Conservation (phyloP, 768 basidiomycete genomes). For the Cystofilobasidium ferigula region DNA sequence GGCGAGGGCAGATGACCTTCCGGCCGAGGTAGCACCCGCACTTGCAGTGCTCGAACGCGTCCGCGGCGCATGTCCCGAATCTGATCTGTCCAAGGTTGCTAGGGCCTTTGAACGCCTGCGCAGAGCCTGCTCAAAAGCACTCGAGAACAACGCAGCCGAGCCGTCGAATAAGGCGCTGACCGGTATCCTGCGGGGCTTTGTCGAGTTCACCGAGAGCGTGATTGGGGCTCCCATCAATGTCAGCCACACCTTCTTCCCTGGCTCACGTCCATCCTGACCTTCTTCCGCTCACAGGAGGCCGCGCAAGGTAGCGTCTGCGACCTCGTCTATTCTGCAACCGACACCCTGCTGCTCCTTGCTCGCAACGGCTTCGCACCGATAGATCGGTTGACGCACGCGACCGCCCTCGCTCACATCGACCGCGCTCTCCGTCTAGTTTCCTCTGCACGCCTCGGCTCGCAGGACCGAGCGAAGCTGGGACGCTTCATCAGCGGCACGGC, state of each 20-base stretch:
- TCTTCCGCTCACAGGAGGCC: neutral
- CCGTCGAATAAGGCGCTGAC: neutral
- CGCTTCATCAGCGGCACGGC: constrained; percentile 33
- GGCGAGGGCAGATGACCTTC: neutral
- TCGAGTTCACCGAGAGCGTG: neutral
- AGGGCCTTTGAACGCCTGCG: neutral
- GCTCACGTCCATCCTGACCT: neutral
- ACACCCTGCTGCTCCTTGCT: neutral
- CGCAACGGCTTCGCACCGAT: neutral
- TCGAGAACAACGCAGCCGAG: neutral
- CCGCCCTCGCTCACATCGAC: neutral
- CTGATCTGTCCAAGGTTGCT: neutral
- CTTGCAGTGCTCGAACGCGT: neutral
- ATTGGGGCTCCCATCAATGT: neutral
- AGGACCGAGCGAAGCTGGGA: constrained; percentile 31
- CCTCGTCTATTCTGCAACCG: neutral
- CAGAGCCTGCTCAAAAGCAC: neutral
- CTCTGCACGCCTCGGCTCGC: neutral
- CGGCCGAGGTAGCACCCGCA: neutral
- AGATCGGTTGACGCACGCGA: neutral
- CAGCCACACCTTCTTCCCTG: no score
- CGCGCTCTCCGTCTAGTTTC: neutral
- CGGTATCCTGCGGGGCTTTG: neutral
- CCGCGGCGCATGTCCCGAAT: neutral
- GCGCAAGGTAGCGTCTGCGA: neutral